Evolutionary conservation across 371 early-diverging fungal species (phyloP).

Genomic region (Zopfochytrium polystomum): DNA sequence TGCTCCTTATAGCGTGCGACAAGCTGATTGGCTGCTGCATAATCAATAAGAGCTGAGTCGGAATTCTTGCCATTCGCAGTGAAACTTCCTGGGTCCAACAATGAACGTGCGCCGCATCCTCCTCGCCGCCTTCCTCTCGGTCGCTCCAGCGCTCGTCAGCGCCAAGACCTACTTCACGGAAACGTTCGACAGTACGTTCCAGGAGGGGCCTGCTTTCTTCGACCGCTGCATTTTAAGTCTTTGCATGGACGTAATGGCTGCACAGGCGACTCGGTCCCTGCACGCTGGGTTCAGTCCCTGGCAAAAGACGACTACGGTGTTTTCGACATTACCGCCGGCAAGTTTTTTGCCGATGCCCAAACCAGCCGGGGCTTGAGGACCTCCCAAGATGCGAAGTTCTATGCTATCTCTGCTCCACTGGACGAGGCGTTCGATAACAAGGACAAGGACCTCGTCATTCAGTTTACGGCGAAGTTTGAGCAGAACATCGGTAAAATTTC

Average conservation of each 20-base stretch:
- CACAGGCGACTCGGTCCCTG: constrained; percentile 31
- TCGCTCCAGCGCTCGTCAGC: constrained; percentile 23
- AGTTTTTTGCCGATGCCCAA: constrained; percentile 74
- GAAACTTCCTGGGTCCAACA: too few relatives aligned
- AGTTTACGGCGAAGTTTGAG: constrained; percentile 49
- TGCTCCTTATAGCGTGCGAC: too few relatives aligned
- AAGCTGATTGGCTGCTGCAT: too few relatives aligned
- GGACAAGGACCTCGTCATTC: constrained; percentile 54
- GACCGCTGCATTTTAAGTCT: neutral
- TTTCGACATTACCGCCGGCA: constrained; percentile 69
- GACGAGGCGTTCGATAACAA: constrained; percentile 69
- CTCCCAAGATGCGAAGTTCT: constrained; percentile 80
- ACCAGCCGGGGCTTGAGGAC: constrained; percentile 66
- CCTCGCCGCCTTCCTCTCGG: constrained; percentile 8
- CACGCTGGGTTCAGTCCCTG: constrained; percentile 73
- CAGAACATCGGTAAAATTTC: constrained; percentile 37
- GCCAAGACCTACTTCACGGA: constrained; percentile 84
- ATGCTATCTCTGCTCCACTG: constrained; percentile 74
- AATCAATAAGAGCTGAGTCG: too few relatives aligned
- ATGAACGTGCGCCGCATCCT: neutral
- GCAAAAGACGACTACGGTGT: constrained; percentile 71
- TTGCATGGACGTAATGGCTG: neutral
- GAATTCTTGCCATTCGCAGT: too few relatives aligned
- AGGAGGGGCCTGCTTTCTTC: neutral
- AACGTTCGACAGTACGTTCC: constrained; percentile 64